Percentiles rank a stretch among this genome's conserved stretches.
Conservation (phyloP, 345 rosid species). For the Sisymbrium irio region DNA sequence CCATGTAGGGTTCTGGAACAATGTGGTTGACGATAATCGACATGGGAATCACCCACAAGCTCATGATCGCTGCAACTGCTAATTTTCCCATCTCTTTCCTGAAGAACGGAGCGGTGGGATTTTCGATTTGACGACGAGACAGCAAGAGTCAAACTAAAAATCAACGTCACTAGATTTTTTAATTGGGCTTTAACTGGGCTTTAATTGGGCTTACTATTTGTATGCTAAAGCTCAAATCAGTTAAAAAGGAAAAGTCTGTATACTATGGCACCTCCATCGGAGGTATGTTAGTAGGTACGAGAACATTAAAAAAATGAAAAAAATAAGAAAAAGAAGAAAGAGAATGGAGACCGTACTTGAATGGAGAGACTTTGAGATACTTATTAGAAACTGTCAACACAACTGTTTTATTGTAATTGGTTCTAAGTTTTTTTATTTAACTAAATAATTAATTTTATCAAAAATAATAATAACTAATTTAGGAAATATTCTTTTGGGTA, state of each 20-base stretch:
- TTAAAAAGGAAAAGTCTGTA: neutral
- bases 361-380: too few relatives aligned
- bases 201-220: neutral
- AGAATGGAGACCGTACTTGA: too few relatives aligned
- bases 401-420: too few relatives aligned
- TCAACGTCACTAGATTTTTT: neutral
- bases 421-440: too few relatives aligned
- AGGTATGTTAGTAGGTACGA: too few relatives aligned
- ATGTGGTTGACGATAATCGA: slow-evolving; percentile 65
- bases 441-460: too few relatives aligned
- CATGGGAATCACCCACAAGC: slow-evolving; percentile 73
- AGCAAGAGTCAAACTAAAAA: neutral
- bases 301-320: too few relatives aligned
- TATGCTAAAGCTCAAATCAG: neutral
- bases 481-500: too few relatives aligned
- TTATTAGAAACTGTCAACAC: too few relatives aligned
- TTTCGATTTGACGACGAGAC: slow-evolving; percentile 1
- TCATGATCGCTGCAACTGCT: slow-evolving; percentile 58
- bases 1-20: slow-evolving; percentile 90
- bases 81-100: slow-evolving; percentile 53
- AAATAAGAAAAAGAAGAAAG: too few relatives aligned
- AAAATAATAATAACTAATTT: too few relatives aligned
- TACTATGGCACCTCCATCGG: too few relatives aligned
- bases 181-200: slow-evolving; percentile 25
- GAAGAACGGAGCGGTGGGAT: neutral